Conservation (phyloP, 805 yeast genomes). For the Maudiozyma saulgeensis region DNA sequence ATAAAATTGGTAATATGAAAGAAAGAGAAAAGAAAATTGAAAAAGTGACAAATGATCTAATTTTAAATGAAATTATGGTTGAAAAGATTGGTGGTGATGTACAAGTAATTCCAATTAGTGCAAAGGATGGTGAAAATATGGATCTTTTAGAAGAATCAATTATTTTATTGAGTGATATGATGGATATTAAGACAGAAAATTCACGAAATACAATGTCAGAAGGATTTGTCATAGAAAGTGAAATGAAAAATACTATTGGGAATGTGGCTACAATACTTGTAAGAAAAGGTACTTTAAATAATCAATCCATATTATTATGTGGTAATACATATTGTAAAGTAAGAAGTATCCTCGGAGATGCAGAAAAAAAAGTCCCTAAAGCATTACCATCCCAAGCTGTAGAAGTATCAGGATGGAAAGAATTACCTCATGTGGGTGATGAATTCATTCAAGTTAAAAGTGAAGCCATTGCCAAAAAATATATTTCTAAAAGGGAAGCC, state of each 20-base stretch:
- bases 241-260: constrained; percentile 74
- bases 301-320: constrained; percentile 70
- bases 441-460: constrained; percentile 63
- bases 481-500: constrained; percentile 53
- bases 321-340: constrained; percentile 85
- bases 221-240: constrained; percentile 87
- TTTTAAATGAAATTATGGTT: constrained; percentile 67
- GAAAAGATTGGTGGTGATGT: constrained; percentile 95
- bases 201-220: constrained; percentile 42
- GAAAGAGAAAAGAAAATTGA: constrained; percentile 55
- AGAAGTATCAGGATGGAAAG: constrained; percentile 91
- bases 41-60: constrained; percentile 67
- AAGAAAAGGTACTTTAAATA: constrained; percentile 62
- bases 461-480: constrained; percentile 70
- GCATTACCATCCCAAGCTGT: constrained; percentile 89
- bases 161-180: constrained; percentile 71
- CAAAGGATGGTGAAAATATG: constrained; percentile 83
- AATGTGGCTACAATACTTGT: constrained; percentile 78
- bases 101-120: constrained; percentile 80
- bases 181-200: constrained; percentile 59
- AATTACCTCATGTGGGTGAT: constrained; percentile 85
- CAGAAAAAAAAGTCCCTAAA: constrained; percentile 47
- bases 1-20: constrained; percentile 39
- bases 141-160: constrained; percentile 84
- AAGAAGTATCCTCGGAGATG: constrained; percentile 64